Evolutionary conservation across 1,139 yeast species (phyloP).

Genomic region (Cylindricascospora bacillispora): DNA sequence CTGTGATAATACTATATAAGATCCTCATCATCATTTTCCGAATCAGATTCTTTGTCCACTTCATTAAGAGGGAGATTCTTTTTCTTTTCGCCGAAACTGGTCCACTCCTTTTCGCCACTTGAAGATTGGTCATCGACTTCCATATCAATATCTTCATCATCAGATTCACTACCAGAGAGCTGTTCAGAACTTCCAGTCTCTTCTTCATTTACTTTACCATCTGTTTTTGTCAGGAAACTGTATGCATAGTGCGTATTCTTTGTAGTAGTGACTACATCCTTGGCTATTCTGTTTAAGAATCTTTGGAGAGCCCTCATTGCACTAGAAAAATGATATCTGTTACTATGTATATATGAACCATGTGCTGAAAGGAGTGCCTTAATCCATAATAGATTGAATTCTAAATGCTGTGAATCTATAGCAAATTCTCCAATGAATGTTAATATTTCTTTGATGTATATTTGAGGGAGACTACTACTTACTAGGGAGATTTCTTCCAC

Average conservation of each 20-base stretch:
- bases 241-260: slow-evolving; percentile 44
- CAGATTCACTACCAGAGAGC: slow-evolving; percentile 3
- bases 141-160: slow-evolving; percentile 9
- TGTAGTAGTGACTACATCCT: slow-evolving; percentile 50
- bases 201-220: slow-evolving; percentile 18
- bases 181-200: slow-evolving; percentile 10
- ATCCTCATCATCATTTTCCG: not conserved
- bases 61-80: slow-evolving; percentile 12
- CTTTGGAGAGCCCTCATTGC: slow-evolving; percentile 63
- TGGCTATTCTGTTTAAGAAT: slow-evolving; percentile 60
- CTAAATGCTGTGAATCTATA: slow-evolving; percentile 73
- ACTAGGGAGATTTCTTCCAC: slow-evolving; percentile 57
- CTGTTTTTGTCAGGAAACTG: slow-evolving; percentile 31
- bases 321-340: slow-evolving; percentile 53
- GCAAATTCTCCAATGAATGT: slow-evolving; percentile 60
- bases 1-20: too few species aligned
- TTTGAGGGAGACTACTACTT: slow-evolving; percentile 54
- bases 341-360: slow-evolving; percentile 57
- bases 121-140: slow-evolving; percentile 10
- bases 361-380: slow-evolving; percentile 54
- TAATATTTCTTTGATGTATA: slow-evolving; percentile 59
- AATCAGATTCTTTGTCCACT: slow-evolving; percentile 4
- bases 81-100: slow-evolving; percentile 18
- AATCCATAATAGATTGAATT: slow-evolving; percentile 75
- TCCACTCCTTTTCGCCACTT: slow-evolving; percentile 20